phyloP scores from a whole-genome alignment of 192 early-diverging fungal genomes.

The Phycomyces blakesleeanus region DNA sequence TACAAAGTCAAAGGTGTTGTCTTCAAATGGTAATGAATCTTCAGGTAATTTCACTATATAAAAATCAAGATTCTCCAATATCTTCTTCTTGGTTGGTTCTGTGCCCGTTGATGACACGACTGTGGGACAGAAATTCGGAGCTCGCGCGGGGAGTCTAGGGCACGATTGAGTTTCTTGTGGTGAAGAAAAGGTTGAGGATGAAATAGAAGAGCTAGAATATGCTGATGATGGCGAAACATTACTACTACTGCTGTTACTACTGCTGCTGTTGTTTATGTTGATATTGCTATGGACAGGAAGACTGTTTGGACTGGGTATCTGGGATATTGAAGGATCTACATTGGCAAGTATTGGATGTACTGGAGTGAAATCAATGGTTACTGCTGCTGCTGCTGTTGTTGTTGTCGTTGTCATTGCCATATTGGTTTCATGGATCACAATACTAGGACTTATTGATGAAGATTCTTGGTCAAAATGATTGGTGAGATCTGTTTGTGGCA shows the following conservation, averaged over 20 bases:
- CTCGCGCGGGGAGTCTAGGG: not conserved
- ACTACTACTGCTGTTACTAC: no score
- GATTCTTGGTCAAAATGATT: constrained; percentile 1
- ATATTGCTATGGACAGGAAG: no score
- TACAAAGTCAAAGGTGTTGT: constrained; percentile 21
- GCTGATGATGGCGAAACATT: no score
- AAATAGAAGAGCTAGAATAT: no score
- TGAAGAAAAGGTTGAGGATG: not conserved
- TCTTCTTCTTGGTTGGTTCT: not conserved
- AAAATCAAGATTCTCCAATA: constrained; percentile 16
- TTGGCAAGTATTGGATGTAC: not conserved
- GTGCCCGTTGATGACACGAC: not conserved
- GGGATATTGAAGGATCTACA: not conserved
- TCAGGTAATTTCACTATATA: constrained; percentile 1
- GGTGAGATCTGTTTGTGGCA: constrained; percentile 1
- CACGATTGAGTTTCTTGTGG: not conserved
- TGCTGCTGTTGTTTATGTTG: no score
- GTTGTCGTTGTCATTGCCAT: not conserved
- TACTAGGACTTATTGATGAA: no score
- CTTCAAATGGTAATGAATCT: constrained; percentile 1
- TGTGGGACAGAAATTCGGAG: not conserved
- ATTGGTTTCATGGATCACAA: not conserved
- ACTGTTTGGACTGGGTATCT: not conserved
- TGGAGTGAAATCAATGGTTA: constrained; percentile 5
- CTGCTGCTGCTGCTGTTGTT: no score